A percentile compares a stretch with the other conserved stretches of the same genome.
Conservation (phyloP, 139 green algal genomes). For the Asterochloris erici region DNA sequence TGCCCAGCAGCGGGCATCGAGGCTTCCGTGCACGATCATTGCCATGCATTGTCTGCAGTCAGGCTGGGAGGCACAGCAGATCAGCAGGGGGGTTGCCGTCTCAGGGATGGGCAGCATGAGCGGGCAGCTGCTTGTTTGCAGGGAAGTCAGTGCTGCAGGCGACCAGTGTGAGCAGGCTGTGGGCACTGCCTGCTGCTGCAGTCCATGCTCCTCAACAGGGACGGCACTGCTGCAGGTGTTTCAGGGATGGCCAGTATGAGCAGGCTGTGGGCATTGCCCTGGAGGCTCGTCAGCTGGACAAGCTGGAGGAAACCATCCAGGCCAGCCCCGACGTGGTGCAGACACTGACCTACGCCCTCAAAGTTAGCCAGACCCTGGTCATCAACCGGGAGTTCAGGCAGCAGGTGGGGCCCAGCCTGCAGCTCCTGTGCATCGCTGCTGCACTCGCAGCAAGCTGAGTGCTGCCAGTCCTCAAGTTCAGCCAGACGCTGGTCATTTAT, state of each 20-base stretch:
- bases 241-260: conserved; percentile 76
- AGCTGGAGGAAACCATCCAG: conserved; percentile 70
- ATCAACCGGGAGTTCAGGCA: conserved; percentile 79
- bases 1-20: too few species aligned
- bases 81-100: conserved; percentile 46
- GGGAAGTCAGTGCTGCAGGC: too few species aligned
- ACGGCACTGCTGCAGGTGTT: conserved; percentile 51
- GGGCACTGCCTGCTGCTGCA: conserved; percentile 63
- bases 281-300: conserved; percentile 86
- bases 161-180: conserved; percentile 88
- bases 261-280: conserved; percentile 95
- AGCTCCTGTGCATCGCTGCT: too few species aligned
- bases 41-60: not conserved
- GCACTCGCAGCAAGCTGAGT: too few species aligned
- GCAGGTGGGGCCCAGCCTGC: conserved; percentile 17
- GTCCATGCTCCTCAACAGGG: too few species aligned
- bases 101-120: conserved; percentile 38
- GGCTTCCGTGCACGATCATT: too few species aligned
- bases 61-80: not conserved
- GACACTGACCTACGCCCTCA: conserved; percentile 81
- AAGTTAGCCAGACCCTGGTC: conserved; percentile 77
- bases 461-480: too few species aligned
- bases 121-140: too few species aligned
- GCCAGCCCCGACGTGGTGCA: conserved; percentile 16
- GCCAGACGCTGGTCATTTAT: too few species aligned